These are phyloP conservation scores for Fusarium zealandicum DNA, from an alignment of 2,329 filamentous ascomycete genomes.

Conservation along the genomic window DNA sequence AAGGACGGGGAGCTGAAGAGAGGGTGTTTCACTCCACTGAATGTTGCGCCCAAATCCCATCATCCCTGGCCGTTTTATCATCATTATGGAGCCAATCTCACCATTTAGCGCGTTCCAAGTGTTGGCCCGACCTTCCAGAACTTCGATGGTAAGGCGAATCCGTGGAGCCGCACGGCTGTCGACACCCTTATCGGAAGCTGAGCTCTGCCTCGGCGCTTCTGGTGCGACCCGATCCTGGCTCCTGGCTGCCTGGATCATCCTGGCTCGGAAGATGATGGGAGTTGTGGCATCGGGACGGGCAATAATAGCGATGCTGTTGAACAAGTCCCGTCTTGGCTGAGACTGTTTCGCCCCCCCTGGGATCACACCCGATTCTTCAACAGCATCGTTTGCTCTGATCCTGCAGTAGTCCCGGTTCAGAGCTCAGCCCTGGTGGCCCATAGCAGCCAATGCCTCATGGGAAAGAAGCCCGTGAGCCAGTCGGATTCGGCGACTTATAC, in stretches of 20 bases:
- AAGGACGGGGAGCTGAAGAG: conserved; percentile 17
- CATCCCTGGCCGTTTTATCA: conserved; percentile 30
- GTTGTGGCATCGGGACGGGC: conserved; percentile 26
- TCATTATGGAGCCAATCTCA: conserved; percentile 42
- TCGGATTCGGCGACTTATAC: conserved; percentile 23
- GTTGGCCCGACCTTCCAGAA: conserved; percentile 41
- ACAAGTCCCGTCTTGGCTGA: conserved; percentile 27
- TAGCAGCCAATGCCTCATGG: conserved; percentile 13
- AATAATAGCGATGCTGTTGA: conserved; percentile 25
- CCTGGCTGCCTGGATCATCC: conserved; percentile 5
- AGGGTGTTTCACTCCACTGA: conserved; percentile 36
- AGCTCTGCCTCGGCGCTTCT: conserved; percentile 7
- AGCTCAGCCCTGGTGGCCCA: conserved; percentile 17
- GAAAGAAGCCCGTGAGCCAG: conserved; percentile 1
- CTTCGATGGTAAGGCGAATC: conserved; percentile 39
- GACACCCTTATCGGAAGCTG: conserved; percentile 28
- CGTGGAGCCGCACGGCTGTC: conserved; percentile 38
- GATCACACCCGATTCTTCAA: conserved; percentile 16
- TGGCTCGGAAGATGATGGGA: conserved; percentile 10
- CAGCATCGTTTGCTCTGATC: conserved; percentile 29
- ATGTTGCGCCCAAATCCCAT: conserved; percentile 35
- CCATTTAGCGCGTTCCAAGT: conserved; percentile 42
- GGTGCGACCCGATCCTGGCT: neutral
- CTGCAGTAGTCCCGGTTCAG: conserved; percentile 19
- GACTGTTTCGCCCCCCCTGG: conserved; percentile 36